Base-by-base conservation (phyloP, 2,329 filamentous ascomycete genomes). In the Claviceps sorghi region DNA sequence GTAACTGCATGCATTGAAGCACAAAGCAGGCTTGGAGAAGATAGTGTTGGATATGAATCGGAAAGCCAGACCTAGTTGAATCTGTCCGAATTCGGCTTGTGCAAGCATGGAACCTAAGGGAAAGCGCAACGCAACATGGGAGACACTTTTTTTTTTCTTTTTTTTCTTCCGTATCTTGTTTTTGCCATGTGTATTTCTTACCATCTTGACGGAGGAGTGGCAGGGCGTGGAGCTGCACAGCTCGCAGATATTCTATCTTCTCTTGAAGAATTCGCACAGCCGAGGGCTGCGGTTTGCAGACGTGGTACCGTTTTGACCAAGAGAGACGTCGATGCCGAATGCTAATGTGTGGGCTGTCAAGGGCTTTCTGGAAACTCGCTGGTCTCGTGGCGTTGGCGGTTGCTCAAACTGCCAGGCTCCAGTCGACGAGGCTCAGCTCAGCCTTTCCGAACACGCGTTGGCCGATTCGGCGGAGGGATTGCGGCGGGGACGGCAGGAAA, bases 161-260 rank as follows among this genome's bases (percentile, higher is more conserved):
- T 26, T 47, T n/a, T 17, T 47, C 21, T 4, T 46, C 42, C 17
- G 29, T 44, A n/a, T 40, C 4, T 11, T 32, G 26, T 15, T 15
- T 19, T 22, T 7, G 17, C 7, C 26, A 34, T 21, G 8, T 15
- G 49, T 30, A 36, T 49, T 21, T 50, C 53, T 55, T 55, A 55
- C 53, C 53, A 55, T 55, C 29, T 55, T 51, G 51, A 53, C 32
- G 49, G 41, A 48, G 48, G 40, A 48, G 45, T 34, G 48, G 53
- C 49, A 51, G 49, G 30, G 47, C 41, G 48, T 45, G 32, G 49
- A 49, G 50, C 49, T 52, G 32, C 50, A 52, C 50, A 52, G 42
- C 47, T 36, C 47, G 47, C 50, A 36, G 21, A 42, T 48, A 41
- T 32, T 22, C 13, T 22, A 22, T 36, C 4, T 2, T 38, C 19